phyloP scores from a whole-genome alignment of 768 basidiomycete genomes.

The Amanita phalloides region DNA sequence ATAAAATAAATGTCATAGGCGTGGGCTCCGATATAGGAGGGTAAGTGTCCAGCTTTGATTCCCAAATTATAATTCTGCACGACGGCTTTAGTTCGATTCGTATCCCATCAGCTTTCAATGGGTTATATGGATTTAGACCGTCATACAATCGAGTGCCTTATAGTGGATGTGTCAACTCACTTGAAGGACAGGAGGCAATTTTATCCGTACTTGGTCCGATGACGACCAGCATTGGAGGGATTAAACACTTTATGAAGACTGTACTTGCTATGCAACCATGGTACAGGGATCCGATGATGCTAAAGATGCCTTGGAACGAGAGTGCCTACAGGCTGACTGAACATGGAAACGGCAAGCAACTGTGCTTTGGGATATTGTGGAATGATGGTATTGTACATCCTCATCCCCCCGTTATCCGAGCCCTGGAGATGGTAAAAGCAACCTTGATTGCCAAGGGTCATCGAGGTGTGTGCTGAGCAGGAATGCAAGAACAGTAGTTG shows the following conservation, averaged over 20 bases:
- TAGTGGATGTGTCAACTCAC: conserved; percentile 48
- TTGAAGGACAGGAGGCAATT: conserved; percentile 64
- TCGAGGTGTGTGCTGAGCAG: conserved; percentile 29
- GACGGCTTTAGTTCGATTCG: conserved; percentile 47
- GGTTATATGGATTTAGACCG: conserved; percentile 62
- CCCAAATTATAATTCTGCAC: background rate
- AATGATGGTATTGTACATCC: conserved; percentile 1
- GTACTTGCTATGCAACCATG: conserved; percentile 54
- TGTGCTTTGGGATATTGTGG: conserved; percentile 7
- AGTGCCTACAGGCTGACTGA: conserved; percentile 48
- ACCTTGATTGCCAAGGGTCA: conserved; percentile 57
- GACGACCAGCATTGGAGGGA: conserved; percentile 40
- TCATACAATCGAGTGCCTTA: conserved; percentile 66
- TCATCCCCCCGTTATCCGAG: conserved; percentile 49
- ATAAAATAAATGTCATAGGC: conserved; percentile 29
- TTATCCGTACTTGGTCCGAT: conserved; percentile 71
- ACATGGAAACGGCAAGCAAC: conserved; percentile 24
- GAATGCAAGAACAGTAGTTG: background rate
- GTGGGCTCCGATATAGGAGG: conserved; percentile 79
- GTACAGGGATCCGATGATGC: conserved; percentile 49
- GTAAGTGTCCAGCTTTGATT: conserved; percentile 20
- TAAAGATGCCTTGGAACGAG: conserved; percentile 52
- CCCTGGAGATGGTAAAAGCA: conserved; percentile 40
- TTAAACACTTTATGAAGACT: conserved; percentile 57
- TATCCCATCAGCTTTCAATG: conserved; percentile 58